A percentile compares a stretch with the other conserved stretches of the same genome.
phyloP scores from a whole-genome alignment of 345 rosid species.

The Corchorus olitorius region DNA sequence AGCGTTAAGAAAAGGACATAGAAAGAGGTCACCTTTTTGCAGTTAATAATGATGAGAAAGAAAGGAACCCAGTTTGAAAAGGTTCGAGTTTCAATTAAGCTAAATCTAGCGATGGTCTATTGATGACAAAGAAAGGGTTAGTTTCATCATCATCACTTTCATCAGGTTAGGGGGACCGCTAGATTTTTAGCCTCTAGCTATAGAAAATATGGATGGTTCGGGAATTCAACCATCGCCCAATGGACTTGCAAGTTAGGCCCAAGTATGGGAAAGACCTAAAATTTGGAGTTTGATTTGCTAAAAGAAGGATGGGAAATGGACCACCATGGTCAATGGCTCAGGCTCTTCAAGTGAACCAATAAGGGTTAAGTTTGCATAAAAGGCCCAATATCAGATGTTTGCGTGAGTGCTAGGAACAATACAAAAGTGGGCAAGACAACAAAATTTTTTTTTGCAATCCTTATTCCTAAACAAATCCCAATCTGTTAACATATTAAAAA shows the following conservation, averaged over 20 bases:
- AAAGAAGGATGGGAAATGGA: neutral
- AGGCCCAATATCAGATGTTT: neutral
- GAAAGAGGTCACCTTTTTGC: neutral
- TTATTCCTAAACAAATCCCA: no score
- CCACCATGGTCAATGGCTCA: neutral
- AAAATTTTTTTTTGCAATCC: no score
- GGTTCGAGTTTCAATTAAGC: neutral
- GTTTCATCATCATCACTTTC: neutral
- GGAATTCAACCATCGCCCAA: no score
- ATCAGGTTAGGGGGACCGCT: no score
- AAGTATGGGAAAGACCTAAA: neutral
- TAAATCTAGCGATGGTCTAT: neutral
- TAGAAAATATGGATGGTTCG: no score
- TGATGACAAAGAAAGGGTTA: neutral
- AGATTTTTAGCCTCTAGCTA: no score
- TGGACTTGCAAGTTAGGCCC: neutral
- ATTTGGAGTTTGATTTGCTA: neutral
- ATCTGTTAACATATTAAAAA: no score
- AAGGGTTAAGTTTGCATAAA: neutral
- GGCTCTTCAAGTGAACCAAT: neutral
- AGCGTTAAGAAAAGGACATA: neutral
- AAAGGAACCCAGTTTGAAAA: neutral
- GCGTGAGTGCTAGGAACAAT: no score
- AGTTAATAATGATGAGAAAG: neutral
- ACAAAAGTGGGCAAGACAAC: no score